Base-by-base conservation (phyloP, 768 basidiomycete genomes). In the Sarcodon aspratus region DNA sequence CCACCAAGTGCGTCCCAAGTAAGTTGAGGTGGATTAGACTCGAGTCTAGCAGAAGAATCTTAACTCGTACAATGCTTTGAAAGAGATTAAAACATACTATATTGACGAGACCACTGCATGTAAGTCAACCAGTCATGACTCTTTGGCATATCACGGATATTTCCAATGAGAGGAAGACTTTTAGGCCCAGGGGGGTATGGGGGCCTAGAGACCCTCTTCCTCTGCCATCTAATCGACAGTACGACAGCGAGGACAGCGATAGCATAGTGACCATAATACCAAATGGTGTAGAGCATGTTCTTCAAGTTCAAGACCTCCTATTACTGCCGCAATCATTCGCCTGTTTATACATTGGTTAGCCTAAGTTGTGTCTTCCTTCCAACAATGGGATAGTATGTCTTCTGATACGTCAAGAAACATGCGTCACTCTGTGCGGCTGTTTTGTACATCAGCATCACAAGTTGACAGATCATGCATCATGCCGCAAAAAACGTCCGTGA, bases 1-100 rank as follows among this genome's bases (percentile, higher is more conserved):
- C 54, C 18, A 74, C 54, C 15, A 72, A 52, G 33, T 60, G 54
- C 7, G 55, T 55, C 3, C 69, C 66, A 10, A 62, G 13, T 27
- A 27, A 27, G 21, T 27, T 27, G 21, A 27, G 21, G 21, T 27
- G 21, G 21, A 27, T 27, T 27, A 27, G 21, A 27, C 55, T 59
- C 12, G 40, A 34, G 40, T 17, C 13, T 9, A 42, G 7, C 9
- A 17, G 9, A 17, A 13, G 21, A 42, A 13, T 2, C 2, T 27
- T 17, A 13, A 9, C 8, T 42, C 13, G 40, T 9, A 13, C 7
- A 42, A 42, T 42, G 40, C 21, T 3, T 27, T 27, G 21, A 27
- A 27, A 5, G 5, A 27, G 21, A 27, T 27, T 2, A 27, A 44
- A 10, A 37, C 50, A 18, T 18, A 58, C 57, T 45, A 31, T 44